Percentiles rank a stretch among this genome's conserved stretches.
phyloP scores from a whole-genome alignment of 2,329 filamentous ascomycete genomes.

The Nakataea oryzae region DNA sequence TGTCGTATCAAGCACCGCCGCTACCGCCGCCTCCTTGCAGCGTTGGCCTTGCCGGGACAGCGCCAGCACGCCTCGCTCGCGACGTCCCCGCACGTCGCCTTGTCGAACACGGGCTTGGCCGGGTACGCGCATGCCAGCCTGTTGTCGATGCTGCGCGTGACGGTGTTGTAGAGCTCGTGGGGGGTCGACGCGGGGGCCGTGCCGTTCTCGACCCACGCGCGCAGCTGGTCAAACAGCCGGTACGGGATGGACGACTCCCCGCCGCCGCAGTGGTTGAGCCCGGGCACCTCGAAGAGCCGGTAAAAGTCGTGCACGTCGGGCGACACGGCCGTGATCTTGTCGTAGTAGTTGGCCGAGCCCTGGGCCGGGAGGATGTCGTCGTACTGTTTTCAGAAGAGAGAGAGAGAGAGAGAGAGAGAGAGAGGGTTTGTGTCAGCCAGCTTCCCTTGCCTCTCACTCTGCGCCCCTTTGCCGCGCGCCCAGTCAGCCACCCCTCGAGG shows the following conservation, averaged over 20 bases:
- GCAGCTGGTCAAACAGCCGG: constrained; percentile 15
- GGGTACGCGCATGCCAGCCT: constrained; percentile 28
- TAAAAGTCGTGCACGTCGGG: constrained; percentile 18
- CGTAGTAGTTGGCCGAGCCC: constrained; percentile 12
- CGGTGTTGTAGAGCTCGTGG: not conserved
- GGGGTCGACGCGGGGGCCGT: constrained; percentile 5
- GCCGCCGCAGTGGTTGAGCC: constrained; percentile 19
- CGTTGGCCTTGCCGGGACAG: too few species aligned
- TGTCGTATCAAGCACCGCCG: too few species aligned
- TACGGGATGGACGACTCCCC: constrained; percentile 15
- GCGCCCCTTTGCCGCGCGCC: too few species aligned
- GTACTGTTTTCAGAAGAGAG: too few species aligned
- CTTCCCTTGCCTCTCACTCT: too few species aligned
- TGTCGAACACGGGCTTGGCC: constrained; percentile 15
- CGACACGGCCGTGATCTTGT: constrained; percentile 9
- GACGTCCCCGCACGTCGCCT: not conserved
- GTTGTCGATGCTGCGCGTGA: constrained; percentile 7
- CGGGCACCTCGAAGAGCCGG: constrained; percentile 19
- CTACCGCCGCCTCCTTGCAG: too few species aligned
- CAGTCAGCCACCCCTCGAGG: too few species aligned
- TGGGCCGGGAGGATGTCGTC: constrained; percentile 9
- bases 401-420: too few species aligned
- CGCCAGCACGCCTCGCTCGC: not conserved
- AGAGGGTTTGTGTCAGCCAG: too few species aligned
- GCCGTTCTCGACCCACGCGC: constrained; percentile 16